Base-by-base conservation (phyloP, 2,329 filamentous ascomycete species). In the Sporothrix pseudoabietina region DNA sequence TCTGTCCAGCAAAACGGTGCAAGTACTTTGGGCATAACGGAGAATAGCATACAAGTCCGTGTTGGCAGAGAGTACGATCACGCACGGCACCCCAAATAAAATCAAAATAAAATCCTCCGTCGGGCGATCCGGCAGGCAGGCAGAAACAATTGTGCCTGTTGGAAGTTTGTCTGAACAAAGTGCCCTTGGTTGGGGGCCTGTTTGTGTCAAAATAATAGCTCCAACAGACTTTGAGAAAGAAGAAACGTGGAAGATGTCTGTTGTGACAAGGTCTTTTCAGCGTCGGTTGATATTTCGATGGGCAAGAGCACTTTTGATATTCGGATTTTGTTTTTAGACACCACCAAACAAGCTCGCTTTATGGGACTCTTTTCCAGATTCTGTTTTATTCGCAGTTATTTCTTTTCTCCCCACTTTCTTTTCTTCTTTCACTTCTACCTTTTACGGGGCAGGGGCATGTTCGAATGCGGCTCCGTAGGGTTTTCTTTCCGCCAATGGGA, bases 361-460 rank as follows among this genome's bases (percentile, higher is more conserved):
- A 32, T 19, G 55, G 14, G 30, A 35, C 10, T 35, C 16, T 35
- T 59, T 59, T 59, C 26, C 6, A 59, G 12, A 59, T 6, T 59
- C 14, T 59, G 7, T 32, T 10, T 32, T 30, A 14, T 57, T 54
- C 5, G 19, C 22, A 55, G 3, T 55, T 30, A 12, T 19, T 10
- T 26, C 5, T 26, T 3, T 55, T 22, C n/a, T 26, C 30, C 22
- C 30, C 7, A 30, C 16, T 59, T 44, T 47, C 22, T 47, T 47
- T 47, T 47, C 39, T 66, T 30, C n/a, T 26, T 35, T 65, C 59
- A 26, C n/a, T 65, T 4, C 59, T 44, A 65, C 59, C 59, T 22
- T 65, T n/a, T 19, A 26, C n/a, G 59, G 59, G 59, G 35, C n/a
- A 65, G 59, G 59, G 59, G 35, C 35, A 26, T 44, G 59, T 44